Evolutionary conservation across 2,329 filamentous ascomycete genomes (phyloP), one percentile per base, ranked within the genome.

Genomic region (Coniochaeta pulveracea): DNA sequence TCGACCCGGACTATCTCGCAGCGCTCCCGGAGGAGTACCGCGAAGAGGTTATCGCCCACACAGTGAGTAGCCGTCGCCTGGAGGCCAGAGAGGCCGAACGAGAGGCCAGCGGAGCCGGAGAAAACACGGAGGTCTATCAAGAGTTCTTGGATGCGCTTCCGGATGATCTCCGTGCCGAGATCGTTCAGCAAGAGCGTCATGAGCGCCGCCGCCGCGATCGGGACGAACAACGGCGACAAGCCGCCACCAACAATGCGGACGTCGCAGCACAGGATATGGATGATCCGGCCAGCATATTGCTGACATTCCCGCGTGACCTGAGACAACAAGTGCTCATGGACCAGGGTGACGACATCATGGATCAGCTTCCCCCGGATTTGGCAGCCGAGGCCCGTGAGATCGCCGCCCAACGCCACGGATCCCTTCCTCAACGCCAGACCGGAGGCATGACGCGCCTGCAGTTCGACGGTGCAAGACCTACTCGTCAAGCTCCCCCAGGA

Each of bases 21-120:
- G 93, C 89, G n/a, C 63, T 98, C n/a, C 91, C 91, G 0, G 91
- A 98, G 46, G 93, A 98, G 40, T 78, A 96, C 50, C 74, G 91
- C 28, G 89, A 96, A 55, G 91, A 98, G 52, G 91, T 98, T 31
- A 84, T 98, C 43, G 85, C 93, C 54, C 79, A 88, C 40, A 86
- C 93, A 38, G 73, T 94, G 41, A 85, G 83, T 34, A 78, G 85
- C 43, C 75, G 89, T 43, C 77, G 89, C 41, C 81, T 81, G 6
- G 76, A 91, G 54, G 84, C 85, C 26, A 57, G 80, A 51, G 54
- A 81, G 63, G 58, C 76, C 53, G 28, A 14, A n/a, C n/a, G n/a
- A n/a, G 28, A 31, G 18, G 75, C 73, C 15, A 72, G 70, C 35
- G 69, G 72, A 17, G 72, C 76, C 12, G 83, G 88, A 38, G 78